phyloP scores from a whole-genome alignment of 768 basidiomycete species.

The Mycena vulgaris region DNA sequence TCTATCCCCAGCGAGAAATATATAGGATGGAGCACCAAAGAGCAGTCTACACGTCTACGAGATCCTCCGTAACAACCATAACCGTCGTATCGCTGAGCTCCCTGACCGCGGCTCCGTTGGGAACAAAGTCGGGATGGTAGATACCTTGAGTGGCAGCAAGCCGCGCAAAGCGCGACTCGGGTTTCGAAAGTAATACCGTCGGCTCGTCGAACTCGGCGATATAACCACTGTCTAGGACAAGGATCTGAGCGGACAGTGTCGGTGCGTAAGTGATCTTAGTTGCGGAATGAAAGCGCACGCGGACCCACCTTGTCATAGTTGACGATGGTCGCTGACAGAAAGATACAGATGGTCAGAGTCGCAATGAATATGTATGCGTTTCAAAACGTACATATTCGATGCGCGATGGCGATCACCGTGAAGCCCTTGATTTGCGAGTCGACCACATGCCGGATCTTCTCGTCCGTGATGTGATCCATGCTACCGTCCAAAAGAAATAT shows the following conservation, averaged over 20 bases:
- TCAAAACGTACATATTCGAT: conserved; percentile 26
- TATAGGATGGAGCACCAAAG: no score
- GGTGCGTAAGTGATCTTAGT: background rate
- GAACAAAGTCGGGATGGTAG: no score
- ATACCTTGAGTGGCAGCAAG: conserved; percentile 29
- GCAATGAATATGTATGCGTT: background rate
- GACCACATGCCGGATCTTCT: no score
- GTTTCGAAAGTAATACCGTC: conserved; percentile 11
- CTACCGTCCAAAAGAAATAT: conserved; percentile 1
- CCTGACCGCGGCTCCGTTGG: conserved; percentile 14
- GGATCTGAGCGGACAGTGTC: conserved; percentile 14
- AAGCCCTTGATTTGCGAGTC: no score
- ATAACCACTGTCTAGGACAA: conserved; percentile 23
- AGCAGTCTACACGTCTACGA: no score
- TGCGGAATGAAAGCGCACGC: no score
- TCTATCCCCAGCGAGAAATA: no score
- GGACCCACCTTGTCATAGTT: conserved; percentile 25
- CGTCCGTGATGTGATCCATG: conserved; percentile 29
- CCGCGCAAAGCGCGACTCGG: conserved; percentile 28
- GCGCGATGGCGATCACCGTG: no score
- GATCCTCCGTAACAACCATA: no score
- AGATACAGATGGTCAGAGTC: background rate
- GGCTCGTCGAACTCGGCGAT: conserved; percentile 23
- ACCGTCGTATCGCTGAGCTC: conserved; percentile 23
- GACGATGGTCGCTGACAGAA: conserved; percentile 27